A percentile compares a stretch with the other conserved stretches of the same genome.
Evolutionary conservation across 208 protist species (phyloP).

Genomic region (Crithidia brevicula): DNA sequence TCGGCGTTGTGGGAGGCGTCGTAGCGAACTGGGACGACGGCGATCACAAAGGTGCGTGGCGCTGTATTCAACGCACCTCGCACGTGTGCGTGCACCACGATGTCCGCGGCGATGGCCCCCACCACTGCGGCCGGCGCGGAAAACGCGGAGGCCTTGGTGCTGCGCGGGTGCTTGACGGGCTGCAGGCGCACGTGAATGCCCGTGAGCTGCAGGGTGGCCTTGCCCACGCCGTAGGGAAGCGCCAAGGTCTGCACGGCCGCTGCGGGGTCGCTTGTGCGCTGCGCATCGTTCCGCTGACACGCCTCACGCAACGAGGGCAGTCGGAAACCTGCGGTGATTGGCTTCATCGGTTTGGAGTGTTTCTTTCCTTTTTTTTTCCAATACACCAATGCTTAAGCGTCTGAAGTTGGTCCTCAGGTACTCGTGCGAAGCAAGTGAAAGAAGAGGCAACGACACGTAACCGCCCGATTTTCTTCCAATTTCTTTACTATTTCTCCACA

Average conservation of each 20-base stretch:
- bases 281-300: constrained; percentile 12
- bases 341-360: constrained; percentile 18
- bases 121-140: not conserved
- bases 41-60: constrained; percentile 31
- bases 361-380: no score
- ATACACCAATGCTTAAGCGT: no score
- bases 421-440: no score
- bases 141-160: not conserved
- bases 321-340: constrained; percentile 28
- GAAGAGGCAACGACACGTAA: no score
- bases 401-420: no score
- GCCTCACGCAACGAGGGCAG: constrained; percentile 46
- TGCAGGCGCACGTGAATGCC: constrained; percentile 54
- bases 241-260: constrained; percentile 12
- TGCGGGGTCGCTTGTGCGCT: constrained; percentile 9
- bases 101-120: constrained; percentile 13
- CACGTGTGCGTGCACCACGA: constrained; percentile 40
- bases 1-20: constrained; percentile 9
- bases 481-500: no score
- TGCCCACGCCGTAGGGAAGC: constrained; percentile 54
- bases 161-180: not conserved
- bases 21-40: constrained; percentile 35
- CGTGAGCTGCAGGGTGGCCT: constrained; percentile 54
- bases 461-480: no score
- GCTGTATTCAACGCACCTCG: constrained; percentile 18